Base-by-base conservation (phyloP, 306 rosid genomes). In the Medicago lupulina region DNA sequence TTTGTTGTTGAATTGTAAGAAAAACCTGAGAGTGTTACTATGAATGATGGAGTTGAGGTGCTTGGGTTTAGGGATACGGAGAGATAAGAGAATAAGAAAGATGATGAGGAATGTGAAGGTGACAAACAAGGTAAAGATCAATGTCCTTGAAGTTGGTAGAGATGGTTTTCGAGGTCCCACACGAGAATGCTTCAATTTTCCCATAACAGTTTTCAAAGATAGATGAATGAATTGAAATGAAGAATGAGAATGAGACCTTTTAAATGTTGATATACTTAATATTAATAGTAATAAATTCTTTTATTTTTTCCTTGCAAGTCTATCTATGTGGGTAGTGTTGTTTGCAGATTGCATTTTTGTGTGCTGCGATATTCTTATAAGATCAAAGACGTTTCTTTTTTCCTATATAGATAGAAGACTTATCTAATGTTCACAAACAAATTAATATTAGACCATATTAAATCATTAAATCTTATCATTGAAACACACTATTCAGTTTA, bases 21-120 rank as follows among this genome's bases (percentile, higher is more conserved):
- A 12, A 8, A 13, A 65, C 97, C 84, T 77, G 5, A 70, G 61
- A 53, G 79, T 47, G 50, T 79, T 23, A 2, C 2, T 78, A 34
- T 81, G 90, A 47, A 82, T 77, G 34, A 90, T 78, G 70, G 91
- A 87, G 78, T 73, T 89, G 62, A 92, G 97, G 76, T 95, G 93
- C 67, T 86, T 81, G 65, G 87, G 86, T 69, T 89, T 89, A 9
- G 84, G 82, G 13, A 95, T 83, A 46, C 96, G 87, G 41, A 92
- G 97, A 21, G 90, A 86, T 19, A 92, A 88, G 47, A 92, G 98
- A 71, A 88, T 84, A 70, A 96, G 36, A 31, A 31, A 31, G 1
- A 31, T 85, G 64, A 89, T 36, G 85, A 86, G 86, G 81, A 89
- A 90, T 34, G 88, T 83, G 85, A 87, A 88, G 73, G 87, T 64